These are phyloP conservation scores for Sugiyamaella grinbergsii DNA, from an alignment of 1,139 yeast species.

Conservation along the genomic window DNA sequence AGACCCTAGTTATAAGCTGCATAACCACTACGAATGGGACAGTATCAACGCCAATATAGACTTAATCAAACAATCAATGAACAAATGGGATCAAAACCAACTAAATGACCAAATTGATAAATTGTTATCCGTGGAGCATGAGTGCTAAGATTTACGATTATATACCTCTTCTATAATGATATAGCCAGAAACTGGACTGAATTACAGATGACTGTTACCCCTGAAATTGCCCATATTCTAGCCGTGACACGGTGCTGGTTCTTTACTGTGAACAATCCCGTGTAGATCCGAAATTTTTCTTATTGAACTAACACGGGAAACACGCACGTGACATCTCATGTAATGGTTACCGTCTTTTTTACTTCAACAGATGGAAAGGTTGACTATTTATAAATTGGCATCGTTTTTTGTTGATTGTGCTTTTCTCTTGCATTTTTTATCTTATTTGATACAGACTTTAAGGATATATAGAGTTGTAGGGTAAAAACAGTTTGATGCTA, in stretches of 20 bases:
- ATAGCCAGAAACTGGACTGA: too few species aligned
- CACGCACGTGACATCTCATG: too few species aligned
- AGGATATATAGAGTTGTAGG: too few species aligned
- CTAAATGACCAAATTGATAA: slow-evolving; percentile 22
- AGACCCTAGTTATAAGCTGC: background rate
- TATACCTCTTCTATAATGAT: too few species aligned
- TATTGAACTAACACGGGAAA: background rate
- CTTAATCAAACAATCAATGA: slow-evolving; percentile 26
- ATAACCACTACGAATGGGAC: slow-evolving; percentile 32
- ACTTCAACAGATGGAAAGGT: too few species aligned
- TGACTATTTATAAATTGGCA: too few species aligned
- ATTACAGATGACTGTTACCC: background rate
- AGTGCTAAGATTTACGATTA: background rate
- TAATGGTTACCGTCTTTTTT: too few species aligned
- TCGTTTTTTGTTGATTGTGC: too few species aligned
- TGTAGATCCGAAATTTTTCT: background rate
- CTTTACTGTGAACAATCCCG: background rate
- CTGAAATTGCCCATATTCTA: too few species aligned
- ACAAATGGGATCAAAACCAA: slow-evolving; percentile 23
- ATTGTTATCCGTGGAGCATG: background rate
- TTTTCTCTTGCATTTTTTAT: too few species aligned
- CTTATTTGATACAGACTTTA: too few species aligned
- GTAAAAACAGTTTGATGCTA: background rate
- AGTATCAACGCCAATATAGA: slow-evolving; percentile 29
- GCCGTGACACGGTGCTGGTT: too few species aligned